A percentile compares a stretch with the other conserved stretches of the same genome.
phyloP scores from a whole-genome alignment of 2,329 filamentous ascomycete genomes.

The Microascus cirrosus region DNA sequence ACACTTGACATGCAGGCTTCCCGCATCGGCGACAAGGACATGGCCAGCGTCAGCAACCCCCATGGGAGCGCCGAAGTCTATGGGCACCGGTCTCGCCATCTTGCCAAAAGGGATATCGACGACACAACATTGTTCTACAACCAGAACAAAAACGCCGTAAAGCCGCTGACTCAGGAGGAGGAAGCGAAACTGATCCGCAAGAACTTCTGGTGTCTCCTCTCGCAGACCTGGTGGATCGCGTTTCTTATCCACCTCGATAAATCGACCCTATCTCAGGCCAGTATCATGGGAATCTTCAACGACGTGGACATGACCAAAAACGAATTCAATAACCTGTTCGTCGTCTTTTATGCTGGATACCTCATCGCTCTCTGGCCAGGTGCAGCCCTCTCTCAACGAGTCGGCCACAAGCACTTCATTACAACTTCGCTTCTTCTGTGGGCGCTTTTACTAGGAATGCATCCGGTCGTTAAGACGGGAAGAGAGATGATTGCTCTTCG shows the following conservation, averaged over 20 bases:
- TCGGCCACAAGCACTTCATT: background rate
- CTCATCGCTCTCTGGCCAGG: background rate
- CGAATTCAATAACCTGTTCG: background rate
- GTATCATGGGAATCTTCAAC: background rate
- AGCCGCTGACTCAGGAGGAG: background rate
- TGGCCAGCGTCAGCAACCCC: background rate
- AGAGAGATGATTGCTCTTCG: background rate
- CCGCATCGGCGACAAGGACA: background rate
- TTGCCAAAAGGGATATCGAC: background rate
- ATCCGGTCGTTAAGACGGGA: background rate
- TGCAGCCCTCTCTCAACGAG: background rate
- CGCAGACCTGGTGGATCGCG: background rate
- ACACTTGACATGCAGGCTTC: too few relatives aligned
- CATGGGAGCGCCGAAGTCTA: background rate
- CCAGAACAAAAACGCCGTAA: background rate
- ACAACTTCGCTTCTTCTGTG: background rate
- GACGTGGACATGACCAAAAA: background rate
- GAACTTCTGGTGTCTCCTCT: background rate
- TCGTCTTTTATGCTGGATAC: background rate
- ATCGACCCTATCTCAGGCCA: background rate
- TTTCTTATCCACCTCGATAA: background rate
- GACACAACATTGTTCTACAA: background rate
- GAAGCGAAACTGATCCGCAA: background rate
- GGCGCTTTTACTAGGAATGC: background rate
- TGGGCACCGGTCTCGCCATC: too few relatives aligned